Evolutionary conservation across 2,329 filamentous ascomycete species (phyloP), one percentile per base, ranked within the genome.

Genomic region (Beauveria australis): DNA sequence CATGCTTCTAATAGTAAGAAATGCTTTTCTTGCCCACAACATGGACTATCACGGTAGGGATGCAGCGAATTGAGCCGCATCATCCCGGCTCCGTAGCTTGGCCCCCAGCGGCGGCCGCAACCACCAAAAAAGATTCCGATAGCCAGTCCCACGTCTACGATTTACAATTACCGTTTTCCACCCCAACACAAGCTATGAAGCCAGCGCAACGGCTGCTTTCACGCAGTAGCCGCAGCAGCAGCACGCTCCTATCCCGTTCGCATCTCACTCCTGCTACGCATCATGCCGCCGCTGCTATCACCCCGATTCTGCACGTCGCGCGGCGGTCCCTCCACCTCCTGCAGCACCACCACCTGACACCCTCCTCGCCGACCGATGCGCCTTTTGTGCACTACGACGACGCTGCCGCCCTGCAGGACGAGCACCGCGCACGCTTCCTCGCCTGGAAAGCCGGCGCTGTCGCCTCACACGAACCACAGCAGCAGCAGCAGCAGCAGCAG

Each of bases 401-500:
- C 14, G 74, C 71, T 49, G 66, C 72, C 33, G 61, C 63, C 12
- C 62, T 66, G 22, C 74, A 75, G 60, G 73, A 76, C 53, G 59
- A 66, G 52, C 65, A 74, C 47, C 75, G 75, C 40, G 64, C 68
- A 18, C 55, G 37, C 1, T 69, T 75, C 43, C 68, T 77, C 28
- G 63, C 65, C n/a, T 75, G 72, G 70, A 76, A 75, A 53, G 66
- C 64, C 62, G 60, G 67, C 52, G 73, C 81, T 8, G 8, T 30
- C 40, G 14, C 26, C 40, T 26, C 66, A 22, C 54, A 67, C 19
- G 55, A 6, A 37, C 14, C 14, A 37, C 33, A 64, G 37, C 41
- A 65, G 24, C 55, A 51, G n/a, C 37, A 22, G 19, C 22, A 2
- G 22, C 0, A 22, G 2, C 41, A 65, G 24, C 55, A 51, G n/a